Percentiles rank a stretch among this genome's conserved stretches.
phyloP scores from a whole-genome alignment of 2,329 filamentous ascomycete genomes.

The Plectosphaerella plurivora region DNA sequence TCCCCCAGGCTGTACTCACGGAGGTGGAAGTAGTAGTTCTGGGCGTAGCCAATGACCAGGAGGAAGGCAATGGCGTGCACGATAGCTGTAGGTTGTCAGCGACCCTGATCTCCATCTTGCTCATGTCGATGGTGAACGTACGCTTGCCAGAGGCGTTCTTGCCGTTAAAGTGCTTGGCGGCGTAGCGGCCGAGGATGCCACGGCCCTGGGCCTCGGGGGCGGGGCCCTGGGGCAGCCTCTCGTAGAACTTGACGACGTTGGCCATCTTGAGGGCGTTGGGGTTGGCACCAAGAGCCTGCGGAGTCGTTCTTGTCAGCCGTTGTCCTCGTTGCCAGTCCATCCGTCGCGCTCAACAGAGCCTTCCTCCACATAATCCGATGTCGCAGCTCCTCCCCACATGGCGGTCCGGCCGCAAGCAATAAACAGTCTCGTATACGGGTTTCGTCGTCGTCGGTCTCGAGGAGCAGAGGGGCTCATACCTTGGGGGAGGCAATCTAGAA shows the following conservation, averaged over 20 bases:
- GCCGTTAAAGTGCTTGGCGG: constrained; percentile 80
- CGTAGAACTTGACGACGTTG: constrained; percentile 97
- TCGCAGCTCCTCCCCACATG: neutral
- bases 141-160: constrained; percentile 86
- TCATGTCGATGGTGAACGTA: constrained; percentile 45
- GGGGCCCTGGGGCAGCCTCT: constrained; percentile 90
- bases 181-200: constrained; percentile 84
- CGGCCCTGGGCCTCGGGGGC: constrained; percentile 79
- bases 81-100: constrained; percentile 58
- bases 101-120: neutral
- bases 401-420: neutral
- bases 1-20: constrained; percentile 57
- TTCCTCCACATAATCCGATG: neutral
- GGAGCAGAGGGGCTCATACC: constrained; percentile 53
- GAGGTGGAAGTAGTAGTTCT: constrained; percentile 99
- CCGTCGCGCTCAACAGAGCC: constrained; percentile 7
- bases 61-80: constrained; percentile 79
- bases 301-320: neutral
- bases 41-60: constrained; percentile 80
- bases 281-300: constrained; percentile 84
- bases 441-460: neutral
- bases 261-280: constrained; percentile 97
- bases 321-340: neutral
- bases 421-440: neutral
- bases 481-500: constrained; percentile 73